Conservation (phyloP, 441 rosid species). For the Adansonia madagascariensis region DNA sequence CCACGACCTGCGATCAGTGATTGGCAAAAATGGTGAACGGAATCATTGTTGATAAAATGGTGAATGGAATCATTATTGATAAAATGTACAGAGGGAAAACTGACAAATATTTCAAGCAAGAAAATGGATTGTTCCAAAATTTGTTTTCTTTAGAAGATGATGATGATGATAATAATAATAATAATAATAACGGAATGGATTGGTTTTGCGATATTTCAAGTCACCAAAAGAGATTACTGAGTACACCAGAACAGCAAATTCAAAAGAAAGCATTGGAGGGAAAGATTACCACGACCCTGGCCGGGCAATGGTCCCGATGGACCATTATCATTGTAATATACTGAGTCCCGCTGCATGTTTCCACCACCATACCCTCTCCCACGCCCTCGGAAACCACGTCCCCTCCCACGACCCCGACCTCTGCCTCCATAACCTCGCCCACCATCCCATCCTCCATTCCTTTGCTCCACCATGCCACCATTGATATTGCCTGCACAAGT, state of each 20-base stretch:
- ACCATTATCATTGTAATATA: slow-evolving; percentile 40
- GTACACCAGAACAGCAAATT: not conserved
- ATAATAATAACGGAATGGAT: not conserved
- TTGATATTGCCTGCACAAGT: slow-evolving; percentile 41
- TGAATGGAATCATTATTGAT: too few species aligned
- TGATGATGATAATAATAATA: too few species aligned
- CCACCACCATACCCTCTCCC: slow-evolving; percentile 45
- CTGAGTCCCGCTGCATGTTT: slow-evolving; percentile 37
- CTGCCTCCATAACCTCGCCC: slow-evolving; percentile 45
- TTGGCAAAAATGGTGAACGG: not conserved
- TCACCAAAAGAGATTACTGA: not conserved
- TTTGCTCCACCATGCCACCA: slow-evolving; percentile 44
- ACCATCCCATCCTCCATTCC: slow-evolving; percentile 45
- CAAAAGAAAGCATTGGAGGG: not conserved
- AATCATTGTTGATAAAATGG: not conserved
- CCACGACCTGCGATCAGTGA: slow-evolving; percentile 26
- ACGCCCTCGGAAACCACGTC: slow-evolving; percentile 40
- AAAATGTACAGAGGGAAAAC: not conserved
- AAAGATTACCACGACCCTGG: slow-evolving; percentile 36
- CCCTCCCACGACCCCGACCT: slow-evolving; percentile 56
- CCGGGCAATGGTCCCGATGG: slow-evolving; percentile 32
- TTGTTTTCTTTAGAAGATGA: not conserved
- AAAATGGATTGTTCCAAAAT: not conserved
- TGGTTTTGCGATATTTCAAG: not conserved
- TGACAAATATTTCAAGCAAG: not conserved